Evolutionary conservation across 2,329 filamentous ascomycete genomes (phyloP), one percentile per base, ranked within the genome.

Genomic region (Talaromyces sp.): DNA sequence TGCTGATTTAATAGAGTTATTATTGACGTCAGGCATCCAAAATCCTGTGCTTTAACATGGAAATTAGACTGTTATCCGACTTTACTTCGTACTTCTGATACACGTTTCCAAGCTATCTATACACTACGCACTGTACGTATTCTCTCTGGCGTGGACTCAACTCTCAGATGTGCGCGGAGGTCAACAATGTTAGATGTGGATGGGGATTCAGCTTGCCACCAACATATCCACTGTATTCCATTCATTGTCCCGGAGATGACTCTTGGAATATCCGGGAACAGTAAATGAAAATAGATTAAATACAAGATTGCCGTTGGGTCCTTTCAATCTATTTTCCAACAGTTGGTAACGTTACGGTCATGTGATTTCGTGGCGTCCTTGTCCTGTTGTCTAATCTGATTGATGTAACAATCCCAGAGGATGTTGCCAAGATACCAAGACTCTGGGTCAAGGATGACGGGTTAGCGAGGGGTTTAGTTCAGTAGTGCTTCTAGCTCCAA

Each of bases 291-390:
- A 33, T 33, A 52, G 17, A 52, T 52, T 50, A 50, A 49, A 49
- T 17, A 27, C 47, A 27, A 50, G 17, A 50, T 31, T 50, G 25
- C 17, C 22, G 8, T 27, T 50, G 47, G 47, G 47, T n/a, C 47
- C 13, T 13, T 39, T 56, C 19, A 56, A 37, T 56, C 11, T 56
- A 37, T 37, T 56, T 56, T 56, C 52, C 52, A 59, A 45, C 56
- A 45, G 17, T 59, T 39, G 56, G 56, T 59, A 59, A 31, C 37
- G 39, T 59, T 45, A 31, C 56, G n/a, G 22, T 59, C 56, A 59
- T 59, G 56, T 59, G 56, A 59, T 59, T 59, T 59, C 17, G 17
- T 13, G 17, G 50, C 31, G 9, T 54, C 31, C 31, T 54, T 54
- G 27, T 17, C 9, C 25, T 25, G 25, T 17, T 33, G 27, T 54